A percentile compares a stretch with the other conserved stretches of the same genome.
Conservation (phyloP, 2,329 filamentous ascomycete species). For the Aspergillus puulaauensis region DNA sequence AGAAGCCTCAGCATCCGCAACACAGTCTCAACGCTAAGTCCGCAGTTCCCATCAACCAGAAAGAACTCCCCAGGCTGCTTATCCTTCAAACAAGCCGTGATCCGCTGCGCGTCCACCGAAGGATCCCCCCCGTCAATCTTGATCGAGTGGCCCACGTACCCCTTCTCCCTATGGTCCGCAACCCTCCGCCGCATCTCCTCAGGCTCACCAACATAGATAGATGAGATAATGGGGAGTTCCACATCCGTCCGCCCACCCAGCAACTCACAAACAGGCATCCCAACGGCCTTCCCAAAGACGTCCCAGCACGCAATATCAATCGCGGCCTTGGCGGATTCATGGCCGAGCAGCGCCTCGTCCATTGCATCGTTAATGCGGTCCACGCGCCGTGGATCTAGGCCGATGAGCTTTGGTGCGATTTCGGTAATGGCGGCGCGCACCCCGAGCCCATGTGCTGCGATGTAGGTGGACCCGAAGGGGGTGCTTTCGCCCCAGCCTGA, state of each 20-base stretch:
- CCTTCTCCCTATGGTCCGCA: neutral
- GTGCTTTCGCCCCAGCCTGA: slow-evolving; percentile 30
- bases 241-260: slow-evolving; percentile 22
- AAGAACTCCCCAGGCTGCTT: slow-evolving; percentile 19
- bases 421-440: slow-evolving; percentile 25
- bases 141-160: neutral
- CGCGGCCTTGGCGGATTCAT: slow-evolving; percentile 24
- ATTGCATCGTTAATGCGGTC: slow-evolving; percentile 31
- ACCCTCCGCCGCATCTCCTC: neutral
- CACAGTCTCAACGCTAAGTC: slow-evolving; percentile 21
- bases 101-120: neutral
- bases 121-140: neutral
- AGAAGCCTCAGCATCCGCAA: slow-evolving; percentile 25
- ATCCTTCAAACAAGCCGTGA: slow-evolving; percentile 7
- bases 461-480: slow-evolving; percentile 20
- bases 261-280: slow-evolving; percentile 24
- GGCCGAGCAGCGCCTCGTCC: slow-evolving; percentile 23
- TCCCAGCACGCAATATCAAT: slow-evolving; percentile 26
- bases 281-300: slow-evolving; percentile 23
- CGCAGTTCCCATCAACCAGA: slow-evolving; percentile 22
- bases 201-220: neutral
- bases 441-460: slow-evolving; percentile 22
- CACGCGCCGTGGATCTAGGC: slow-evolving; percentile 24
- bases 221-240: slow-evolving; percentile 18
- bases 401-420: slow-evolving; percentile 24